Conservation (phyloP, 495 filamentous ascomycete species). For the Aspergillus biplanus region DNA sequence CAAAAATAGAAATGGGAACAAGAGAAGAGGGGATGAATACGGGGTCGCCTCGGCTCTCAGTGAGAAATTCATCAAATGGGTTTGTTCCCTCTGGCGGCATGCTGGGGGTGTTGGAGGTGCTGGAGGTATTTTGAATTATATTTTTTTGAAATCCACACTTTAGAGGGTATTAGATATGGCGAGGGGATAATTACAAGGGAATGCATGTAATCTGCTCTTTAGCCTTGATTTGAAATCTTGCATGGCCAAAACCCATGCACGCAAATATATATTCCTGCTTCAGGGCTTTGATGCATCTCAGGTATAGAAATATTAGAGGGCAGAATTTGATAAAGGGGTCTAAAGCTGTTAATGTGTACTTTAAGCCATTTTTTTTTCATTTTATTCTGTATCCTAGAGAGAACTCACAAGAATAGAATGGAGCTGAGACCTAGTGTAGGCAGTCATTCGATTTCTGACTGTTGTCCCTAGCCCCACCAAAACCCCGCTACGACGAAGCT, state of each 20-base stretch:
- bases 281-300: background rate
- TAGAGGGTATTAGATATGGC: too few relatives aligned
- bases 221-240: too few relatives aligned
- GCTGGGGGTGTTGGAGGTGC: background rate
- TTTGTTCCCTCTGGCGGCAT: slow-evolving; percentile 46
- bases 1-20: background rate
- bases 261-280: background rate
- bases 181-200: background rate
- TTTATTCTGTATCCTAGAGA: background rate
- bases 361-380: background rate
- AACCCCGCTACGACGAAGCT: slow-evolving; percentile 25
- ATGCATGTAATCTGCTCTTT: background rate
- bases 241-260: background rate
- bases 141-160: background rate
- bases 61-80: slow-evolving; percentile 77
- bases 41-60: slow-evolving; percentile 58
- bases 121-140: background rate
- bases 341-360: background rate
- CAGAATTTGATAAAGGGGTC: too few relatives aligned
- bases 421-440: slow-evolving; percentile 14
- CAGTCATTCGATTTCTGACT: background rate
- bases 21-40: slow-evolving; percentile 40
- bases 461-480: slow-evolving; percentile 25
- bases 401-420: background rate
- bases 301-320: too few relatives aligned